Percentiles rank a stretch among this genome's conserved stretches.
Conservation (phyloP, 345 rosid species). For the Eucalyptus marginata region DNA sequence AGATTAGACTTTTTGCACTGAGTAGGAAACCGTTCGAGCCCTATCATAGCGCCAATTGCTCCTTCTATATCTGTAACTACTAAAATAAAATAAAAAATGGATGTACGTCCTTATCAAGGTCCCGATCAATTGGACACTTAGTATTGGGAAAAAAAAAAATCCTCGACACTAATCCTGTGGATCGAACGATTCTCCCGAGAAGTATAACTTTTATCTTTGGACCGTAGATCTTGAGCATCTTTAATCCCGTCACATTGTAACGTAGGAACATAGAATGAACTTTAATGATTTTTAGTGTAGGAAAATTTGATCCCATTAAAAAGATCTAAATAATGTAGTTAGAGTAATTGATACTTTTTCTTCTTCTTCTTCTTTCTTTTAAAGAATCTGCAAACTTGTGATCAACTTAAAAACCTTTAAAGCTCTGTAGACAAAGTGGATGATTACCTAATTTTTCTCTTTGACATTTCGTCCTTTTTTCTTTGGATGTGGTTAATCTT, state of each 20-base stretch:
- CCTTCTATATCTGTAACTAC: not conserved
- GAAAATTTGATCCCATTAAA: not conserved
- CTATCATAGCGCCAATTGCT: not conserved
- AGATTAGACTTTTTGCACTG: too few relatives aligned
- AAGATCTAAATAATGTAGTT: not conserved
- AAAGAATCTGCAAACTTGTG: not conserved
- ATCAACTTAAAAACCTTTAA: not conserved
- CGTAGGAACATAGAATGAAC: not conserved
- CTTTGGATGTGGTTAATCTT: not conserved
- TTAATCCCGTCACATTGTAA: not conserved
- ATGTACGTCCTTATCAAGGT: not conserved
- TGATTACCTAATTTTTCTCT: not conserved
- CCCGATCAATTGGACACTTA: not conserved
- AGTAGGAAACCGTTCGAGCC: not conserved
- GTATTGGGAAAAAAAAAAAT: too few relatives aligned
- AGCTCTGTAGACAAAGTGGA: not conserved
- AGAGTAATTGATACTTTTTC: not conserved
- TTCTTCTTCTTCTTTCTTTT: not conserved
- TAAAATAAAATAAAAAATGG: not conserved
- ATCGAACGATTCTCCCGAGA: not conserved
- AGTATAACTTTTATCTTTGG: not conserved
- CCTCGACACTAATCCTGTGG: not conserved
- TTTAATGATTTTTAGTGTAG: not conserved
- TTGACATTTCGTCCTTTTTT: not conserved
- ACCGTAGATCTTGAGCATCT: accelerated